Evolutionary conservation across 805 yeast genomes (phyloP).

Genomic region (Blastobotrys attinorum): DNA sequence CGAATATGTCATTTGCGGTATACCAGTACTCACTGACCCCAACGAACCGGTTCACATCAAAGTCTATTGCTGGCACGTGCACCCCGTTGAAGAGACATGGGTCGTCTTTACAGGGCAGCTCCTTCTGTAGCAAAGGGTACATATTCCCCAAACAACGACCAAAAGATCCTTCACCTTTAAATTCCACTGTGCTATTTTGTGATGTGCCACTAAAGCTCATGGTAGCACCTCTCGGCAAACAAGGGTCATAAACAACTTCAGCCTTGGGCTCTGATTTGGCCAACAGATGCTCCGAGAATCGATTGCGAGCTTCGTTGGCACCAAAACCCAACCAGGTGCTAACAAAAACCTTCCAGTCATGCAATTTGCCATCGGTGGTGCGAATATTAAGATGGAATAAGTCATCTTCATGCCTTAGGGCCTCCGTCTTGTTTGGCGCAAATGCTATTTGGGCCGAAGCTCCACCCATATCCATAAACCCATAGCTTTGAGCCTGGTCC

Average conservation of each 20-base stretch:
- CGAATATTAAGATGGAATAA: constrained; percentile 58
- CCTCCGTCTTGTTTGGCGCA: constrained; percentile 63
- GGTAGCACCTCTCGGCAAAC: constrained; percentile 60
- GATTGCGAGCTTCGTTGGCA: constrained; percentile 81
- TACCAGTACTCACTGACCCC: constrained; percentile 98
- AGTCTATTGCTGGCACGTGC: constrained; percentile 85
- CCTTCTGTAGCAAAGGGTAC: constrained; percentile 70
- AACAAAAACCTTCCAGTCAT: constrained; percentile 81
- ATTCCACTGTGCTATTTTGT: constrained; percentile 24
- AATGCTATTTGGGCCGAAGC: constrained; percentile 96
- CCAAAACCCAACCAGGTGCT: constrained; percentile 98
- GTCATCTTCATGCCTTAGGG: constrained; percentile 62
- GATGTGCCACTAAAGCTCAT: constrained; percentile 5
- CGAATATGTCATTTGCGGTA: constrained; percentile 85
- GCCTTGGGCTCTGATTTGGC: constrained; percentile 1
- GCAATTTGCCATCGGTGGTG: constrained; percentile 60
- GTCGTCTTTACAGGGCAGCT: constrained; percentile 72
- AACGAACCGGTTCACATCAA: constrained; percentile 69
- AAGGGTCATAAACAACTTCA: constrained; percentile 54
- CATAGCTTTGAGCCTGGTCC: constrained; percentile 44
- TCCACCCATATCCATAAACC: constrained; percentile 99
- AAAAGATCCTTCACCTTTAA: constrained; percentile 74
- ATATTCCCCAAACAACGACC: constrained; percentile 62
- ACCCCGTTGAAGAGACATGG: constrained; percentile 95
- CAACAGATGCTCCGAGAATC: constrained; percentile 43